phyloP scores from a whole-genome alignment of 345 rosid genomes.

The Bruguiera gymnorhiza region DNA sequence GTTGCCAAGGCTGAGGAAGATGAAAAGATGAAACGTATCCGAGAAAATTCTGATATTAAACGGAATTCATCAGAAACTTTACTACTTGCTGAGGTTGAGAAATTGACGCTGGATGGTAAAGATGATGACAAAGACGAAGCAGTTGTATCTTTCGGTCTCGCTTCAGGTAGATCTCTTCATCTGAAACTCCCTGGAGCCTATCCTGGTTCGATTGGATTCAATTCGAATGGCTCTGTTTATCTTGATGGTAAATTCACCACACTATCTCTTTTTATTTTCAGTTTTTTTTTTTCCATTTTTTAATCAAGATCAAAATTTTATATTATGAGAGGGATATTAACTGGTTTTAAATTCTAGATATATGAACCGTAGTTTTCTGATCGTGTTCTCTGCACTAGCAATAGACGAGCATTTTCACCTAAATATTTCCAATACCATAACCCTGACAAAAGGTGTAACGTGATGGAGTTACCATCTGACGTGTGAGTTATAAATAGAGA shows the following conservation, averaged over 20 bases:
- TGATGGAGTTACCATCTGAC: constrained; percentile 17
- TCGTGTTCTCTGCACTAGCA: constrained; percentile 6
- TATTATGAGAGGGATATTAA: background rate
- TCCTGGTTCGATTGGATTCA: constrained; percentile 76
- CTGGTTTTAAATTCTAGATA: background rate
- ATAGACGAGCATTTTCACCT: constrained; percentile 13
- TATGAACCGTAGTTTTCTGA: background rate
- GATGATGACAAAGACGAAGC: constrained; percentile 36
- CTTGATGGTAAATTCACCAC: constrained; percentile 61
- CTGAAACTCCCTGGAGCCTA: constrained; percentile 70
- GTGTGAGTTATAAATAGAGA: constrained; percentile 1
- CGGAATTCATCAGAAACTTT: constrained; percentile 51
- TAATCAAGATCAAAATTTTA: background rate
- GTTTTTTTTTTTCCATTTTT: background rate
- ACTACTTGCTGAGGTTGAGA: constrained; percentile 42
- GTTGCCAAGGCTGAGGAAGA: constrained; percentile 38
- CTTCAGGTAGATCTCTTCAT: constrained; percentile 50
- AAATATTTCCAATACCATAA: background rate
- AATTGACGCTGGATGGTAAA: constrained; percentile 34
- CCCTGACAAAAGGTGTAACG: constrained; percentile 14
- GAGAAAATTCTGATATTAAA: constrained; percentile 28
- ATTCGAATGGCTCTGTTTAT: constrained; percentile 74
- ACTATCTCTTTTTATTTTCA: background rate
- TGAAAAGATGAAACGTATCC: constrained; percentile 61
- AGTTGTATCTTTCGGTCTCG: constrained; percentile 57